A percentile compares a stretch with the other conserved stretches of the same genome.
Evolutionary conservation across 2,329 filamentous ascomycete genomes (phyloP).

Genomic region (Aspergillus sp.): DNA sequence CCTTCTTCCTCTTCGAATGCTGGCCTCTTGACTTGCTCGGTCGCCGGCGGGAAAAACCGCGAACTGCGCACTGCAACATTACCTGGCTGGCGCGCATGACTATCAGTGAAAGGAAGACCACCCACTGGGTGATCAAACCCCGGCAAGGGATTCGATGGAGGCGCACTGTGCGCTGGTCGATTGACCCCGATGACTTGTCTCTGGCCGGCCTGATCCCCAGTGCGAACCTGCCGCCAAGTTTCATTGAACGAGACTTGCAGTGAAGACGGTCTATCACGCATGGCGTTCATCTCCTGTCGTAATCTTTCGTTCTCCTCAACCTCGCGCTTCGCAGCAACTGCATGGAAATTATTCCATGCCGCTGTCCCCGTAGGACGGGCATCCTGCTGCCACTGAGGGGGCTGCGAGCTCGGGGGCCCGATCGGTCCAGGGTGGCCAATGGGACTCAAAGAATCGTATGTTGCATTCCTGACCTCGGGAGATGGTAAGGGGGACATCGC

Average conservation of each 20-base stretch:
- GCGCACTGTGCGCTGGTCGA: conserved; percentile 20
- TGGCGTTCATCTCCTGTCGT: conserved; percentile 30
- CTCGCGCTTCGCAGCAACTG: conserved; percentile 31
- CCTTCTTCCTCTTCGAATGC: conserved; percentile 22
- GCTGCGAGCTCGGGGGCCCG: conserved; percentile 34
- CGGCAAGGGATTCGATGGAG: conserved; percentile 24
- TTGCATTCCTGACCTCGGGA: conserved; percentile 28
- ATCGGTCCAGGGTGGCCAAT: conserved; percentile 38
- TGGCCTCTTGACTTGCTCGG: conserved; percentile 27
- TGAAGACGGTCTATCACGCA: conserved; percentile 26
- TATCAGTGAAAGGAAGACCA: conserved; percentile 27
- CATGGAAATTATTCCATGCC: conserved; percentile 39
- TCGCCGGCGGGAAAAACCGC: conserved; percentile 39
- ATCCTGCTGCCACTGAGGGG: conserved; percentile 22
- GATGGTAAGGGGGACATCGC: conserved; percentile 29
- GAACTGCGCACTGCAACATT: conserved; percentile 35
- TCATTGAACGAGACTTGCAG: conserved; percentile 33
- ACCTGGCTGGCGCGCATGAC: conserved; percentile 23
- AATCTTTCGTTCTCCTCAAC: conserved; percentile 32
- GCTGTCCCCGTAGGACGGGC: conserved; percentile 20
- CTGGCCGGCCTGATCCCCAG: conserved; percentile 31
- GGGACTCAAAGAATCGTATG: conserved; percentile 31
- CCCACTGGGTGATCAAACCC: conserved; percentile 29
- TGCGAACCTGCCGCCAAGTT: conserved; percentile 38
- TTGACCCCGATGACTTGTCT: conserved; percentile 30